phyloP scores from a whole-genome alignment of 1,139 yeast species.

The Yamadazyma mexicana region DNA sequence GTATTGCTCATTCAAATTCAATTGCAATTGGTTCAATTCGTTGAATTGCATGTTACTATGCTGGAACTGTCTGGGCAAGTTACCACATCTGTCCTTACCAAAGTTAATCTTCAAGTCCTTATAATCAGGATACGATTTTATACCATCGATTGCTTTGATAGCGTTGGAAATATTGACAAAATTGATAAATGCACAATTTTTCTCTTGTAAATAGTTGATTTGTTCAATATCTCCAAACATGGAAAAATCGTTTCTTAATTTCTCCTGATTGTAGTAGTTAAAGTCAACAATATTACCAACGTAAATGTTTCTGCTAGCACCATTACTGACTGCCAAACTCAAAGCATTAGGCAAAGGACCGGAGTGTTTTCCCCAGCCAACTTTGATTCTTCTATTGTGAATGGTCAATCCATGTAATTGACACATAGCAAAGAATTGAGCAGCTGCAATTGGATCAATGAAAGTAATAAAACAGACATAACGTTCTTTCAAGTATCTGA shows the following conservation, averaged over 20 bases:
- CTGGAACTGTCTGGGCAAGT: conserved; percentile 61
- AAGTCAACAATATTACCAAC: conserved; percentile 63
- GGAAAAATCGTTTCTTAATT: conserved; percentile 63
- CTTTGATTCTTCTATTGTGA: conserved; percentile 77
- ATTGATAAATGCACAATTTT: conserved; percentile 80
- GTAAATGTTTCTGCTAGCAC: conserved; percentile 90
- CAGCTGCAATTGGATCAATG: conserved; percentile 89
- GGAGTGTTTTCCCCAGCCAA: conserved; percentile 96
- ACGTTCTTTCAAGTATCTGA: conserved; percentile 72
- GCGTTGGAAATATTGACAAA: conserved; percentile 83
- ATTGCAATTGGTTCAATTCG: conserved; percentile 13
- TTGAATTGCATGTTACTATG: conserved; percentile 21
- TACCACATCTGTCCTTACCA: conserved; percentile 93
- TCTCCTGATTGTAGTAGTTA: conserved; percentile 52
- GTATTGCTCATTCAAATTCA: conserved; percentile 11
- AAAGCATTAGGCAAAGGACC: conserved; percentile 85
- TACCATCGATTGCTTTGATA: conserved; percentile 70
- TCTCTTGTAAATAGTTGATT: conserved; percentile 72
- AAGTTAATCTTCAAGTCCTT: conserved; percentile 68
- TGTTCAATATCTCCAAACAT: conserved; percentile 83
- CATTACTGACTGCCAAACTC: conserved; percentile 84
- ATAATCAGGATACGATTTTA: conserved; percentile 54
- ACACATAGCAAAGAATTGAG: conserved; percentile 88
- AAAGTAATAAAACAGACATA: conserved; percentile 92
- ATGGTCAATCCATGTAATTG: conserved; percentile 79